Conservation (phyloP, 768 basidiomycete species). For the Tubosaeta sp. region DNA sequence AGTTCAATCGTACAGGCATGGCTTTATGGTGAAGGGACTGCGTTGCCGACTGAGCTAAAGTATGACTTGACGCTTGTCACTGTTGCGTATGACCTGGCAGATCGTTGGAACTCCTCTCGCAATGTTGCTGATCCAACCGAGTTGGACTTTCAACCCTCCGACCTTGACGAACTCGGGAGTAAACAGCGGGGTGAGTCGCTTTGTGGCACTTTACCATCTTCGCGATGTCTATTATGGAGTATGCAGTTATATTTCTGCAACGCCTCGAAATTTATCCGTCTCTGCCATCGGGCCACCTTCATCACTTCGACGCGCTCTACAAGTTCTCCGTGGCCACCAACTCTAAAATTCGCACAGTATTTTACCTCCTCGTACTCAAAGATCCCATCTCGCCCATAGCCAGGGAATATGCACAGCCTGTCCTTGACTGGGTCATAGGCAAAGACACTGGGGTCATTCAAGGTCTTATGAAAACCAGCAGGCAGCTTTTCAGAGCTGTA, state of each 20-base stretch:
- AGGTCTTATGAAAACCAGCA: constrained; percentile 55
- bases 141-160: constrained; percentile 42
- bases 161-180: constrained; percentile 44
- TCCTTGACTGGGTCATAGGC: constrained; percentile 45
- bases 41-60: constrained; percentile 44
- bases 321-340: constrained; percentile 40
- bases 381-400: constrained; percentile 34
- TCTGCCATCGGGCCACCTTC: constrained; percentile 40
- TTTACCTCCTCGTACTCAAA: constrained; percentile 47
- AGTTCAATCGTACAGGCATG: constrained; percentile 36
- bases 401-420: constrained; percentile 27
- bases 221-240: not conserved
- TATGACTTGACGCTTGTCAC: constrained; percentile 54
- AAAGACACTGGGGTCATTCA: constrained; percentile 39
- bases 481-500: constrained; percentile 41
- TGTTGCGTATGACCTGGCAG: constrained; percentile 48
- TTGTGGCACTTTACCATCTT: not conserved
- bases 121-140: constrained; percentile 27
- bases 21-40: constrained; percentile 52
- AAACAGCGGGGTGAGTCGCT: constrained; percentile 43
- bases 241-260: constrained; percentile 53
- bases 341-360: constrained; percentile 49
- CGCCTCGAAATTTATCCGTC: constrained; percentile 40
- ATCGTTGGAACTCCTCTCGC: constrained; percentile 50
- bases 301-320: constrained; percentile 43